Conservation (phyloP, 352 stramenopile species). For the Pythium grandisporangium region DNA sequence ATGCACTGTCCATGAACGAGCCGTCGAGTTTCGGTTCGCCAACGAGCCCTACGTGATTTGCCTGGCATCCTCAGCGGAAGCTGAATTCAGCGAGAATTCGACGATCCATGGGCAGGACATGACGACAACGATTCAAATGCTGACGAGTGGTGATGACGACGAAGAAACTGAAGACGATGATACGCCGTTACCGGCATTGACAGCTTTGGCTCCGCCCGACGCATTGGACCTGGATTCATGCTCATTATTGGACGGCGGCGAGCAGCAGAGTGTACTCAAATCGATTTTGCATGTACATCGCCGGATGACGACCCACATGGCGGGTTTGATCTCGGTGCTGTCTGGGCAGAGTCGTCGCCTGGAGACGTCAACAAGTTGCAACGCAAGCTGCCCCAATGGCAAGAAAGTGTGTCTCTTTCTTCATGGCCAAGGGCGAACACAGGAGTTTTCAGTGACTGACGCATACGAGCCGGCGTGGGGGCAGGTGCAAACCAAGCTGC, state of each 20-base stretch:
- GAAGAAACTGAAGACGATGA: neutral
- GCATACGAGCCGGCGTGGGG: constrained; percentile 14
- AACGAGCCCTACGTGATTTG: constrained; percentile 19
- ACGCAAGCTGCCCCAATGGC: constrained; percentile 5
- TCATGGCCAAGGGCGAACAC: constrained; percentile 11
- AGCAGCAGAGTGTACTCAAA: no score
- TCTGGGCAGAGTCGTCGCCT: neutral
- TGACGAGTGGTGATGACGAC: neutral
- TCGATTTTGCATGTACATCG: no score
- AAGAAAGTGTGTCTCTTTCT: constrained; percentile 23
- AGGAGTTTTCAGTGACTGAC: constrained; percentile 2
- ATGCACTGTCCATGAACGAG: constrained; percentile 16
- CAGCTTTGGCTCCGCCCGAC: constrained; percentile 1
- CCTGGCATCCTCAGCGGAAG: neutral
- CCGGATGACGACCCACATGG: no score
- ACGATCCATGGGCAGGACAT: constrained; percentile 11
- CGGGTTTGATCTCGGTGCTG: constrained; percentile 6
- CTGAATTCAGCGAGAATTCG: neutral
- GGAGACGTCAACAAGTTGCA: neutral
- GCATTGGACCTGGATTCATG: neutral
- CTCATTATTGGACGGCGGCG: no score
- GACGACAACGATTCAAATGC: constrained; percentile 4
- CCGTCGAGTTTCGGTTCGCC: constrained; percentile 19
- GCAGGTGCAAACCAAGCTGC: constrained; percentile 10
- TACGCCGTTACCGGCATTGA: no score